phyloP scores from a whole-genome alignment of 2,329 filamentous ascomycete genomes.

The Hymenoscyphus salicellus region DNA sequence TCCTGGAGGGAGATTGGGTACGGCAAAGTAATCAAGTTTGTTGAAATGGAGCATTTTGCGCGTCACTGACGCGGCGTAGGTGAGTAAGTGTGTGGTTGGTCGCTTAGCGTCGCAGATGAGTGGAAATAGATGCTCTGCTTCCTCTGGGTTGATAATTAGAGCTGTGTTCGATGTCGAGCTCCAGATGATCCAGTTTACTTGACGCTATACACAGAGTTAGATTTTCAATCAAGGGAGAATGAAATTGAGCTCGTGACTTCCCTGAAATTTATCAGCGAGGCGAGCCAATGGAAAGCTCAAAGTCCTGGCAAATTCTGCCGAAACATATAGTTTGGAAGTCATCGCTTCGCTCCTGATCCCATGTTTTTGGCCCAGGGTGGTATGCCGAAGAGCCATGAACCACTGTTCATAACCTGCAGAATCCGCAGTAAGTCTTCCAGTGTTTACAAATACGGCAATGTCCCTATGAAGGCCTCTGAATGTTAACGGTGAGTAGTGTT shows the following conservation, averaged over 20 bases:
- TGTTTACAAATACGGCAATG: constrained; percentile 45
- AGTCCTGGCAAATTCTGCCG: constrained; percentile 48
- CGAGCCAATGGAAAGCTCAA: constrained; percentile 36
- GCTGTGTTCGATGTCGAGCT: constrained; percentile 46
- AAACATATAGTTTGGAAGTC: constrained; percentile 41
- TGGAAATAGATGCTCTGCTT: constrained; percentile 55
- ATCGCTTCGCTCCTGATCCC: too few species aligned
- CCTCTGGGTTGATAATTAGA: constrained; percentile 60
- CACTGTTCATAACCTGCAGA: too few species aligned
- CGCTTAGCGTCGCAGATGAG: constrained; percentile 36
- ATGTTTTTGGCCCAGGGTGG: constrained; percentile 39
- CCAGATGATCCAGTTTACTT: constrained; percentile 62
- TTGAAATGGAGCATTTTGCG: constrained; percentile 60
- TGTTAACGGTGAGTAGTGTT: constrained; percentile 38
- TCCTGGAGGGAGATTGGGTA: constrained; percentile 46
- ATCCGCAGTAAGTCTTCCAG: constrained; percentile 43
- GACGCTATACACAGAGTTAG: not conserved
- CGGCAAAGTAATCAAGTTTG: constrained; percentile 48
- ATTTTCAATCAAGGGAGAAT: too few species aligned
- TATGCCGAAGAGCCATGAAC: constrained; percentile 43
- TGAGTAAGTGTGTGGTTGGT: constrained; percentile 45
- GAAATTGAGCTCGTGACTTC: too few species aligned
- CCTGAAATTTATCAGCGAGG: too few species aligned
- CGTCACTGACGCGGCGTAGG: constrained; percentile 60
- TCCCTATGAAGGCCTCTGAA: too few species aligned